Base-by-base conservation (phyloP, 2,329 filamentous ascomycete genomes). In the Metarhizium rileyi region DNA sequence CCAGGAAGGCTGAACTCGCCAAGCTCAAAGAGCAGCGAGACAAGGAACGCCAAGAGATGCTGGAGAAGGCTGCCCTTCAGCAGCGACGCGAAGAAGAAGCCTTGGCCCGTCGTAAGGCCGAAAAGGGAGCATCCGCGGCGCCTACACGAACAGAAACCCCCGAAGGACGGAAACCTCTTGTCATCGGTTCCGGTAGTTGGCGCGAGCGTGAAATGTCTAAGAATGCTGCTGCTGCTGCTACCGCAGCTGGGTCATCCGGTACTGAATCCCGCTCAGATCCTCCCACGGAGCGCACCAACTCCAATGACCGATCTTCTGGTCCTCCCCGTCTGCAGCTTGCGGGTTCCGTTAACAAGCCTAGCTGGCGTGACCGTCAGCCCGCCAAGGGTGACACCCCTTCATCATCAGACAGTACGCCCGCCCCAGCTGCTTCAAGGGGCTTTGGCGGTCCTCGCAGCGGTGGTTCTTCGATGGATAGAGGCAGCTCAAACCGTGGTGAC, bases 71-170 rank as follows among this genome's bases (percentile, higher is more conserved):
- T 44, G 80, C 80, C 12, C 70, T 80, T 58, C 91, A 96, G 70
- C 82, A 81, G 59, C 80, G 89, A 63, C 83, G 87, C 66, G 90
- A 95, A 67, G 90, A 93, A 60, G 90, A 95, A 67, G 90, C 89
- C 16, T 81, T 90, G 69, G 86, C 85, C 57, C 81, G 86, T 59
- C 81, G 79, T 66, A 80, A 76, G 61, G 83, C 77, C 52, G 81
- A 81, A 66, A 87, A 80, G 69, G 78, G 78, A 60, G 71, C 70
- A 57, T 64, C 44, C 26, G 20, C 52, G 18, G 44, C 50, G 46
- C 53, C 43, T 42, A 48, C 42, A 7, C 51, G 58, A 43, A 56
- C 59, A 47, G 61, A 63, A 12, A 51, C 56, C 3, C 46, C 61
- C 10, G 65, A 66, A 46, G 59, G 55, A 43, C 65, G 66, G 48